Conservation (phyloP, 2,329 filamentous ascomycete genomes). For the Ophiocordyceps camponoti-saundersi region DNA sequence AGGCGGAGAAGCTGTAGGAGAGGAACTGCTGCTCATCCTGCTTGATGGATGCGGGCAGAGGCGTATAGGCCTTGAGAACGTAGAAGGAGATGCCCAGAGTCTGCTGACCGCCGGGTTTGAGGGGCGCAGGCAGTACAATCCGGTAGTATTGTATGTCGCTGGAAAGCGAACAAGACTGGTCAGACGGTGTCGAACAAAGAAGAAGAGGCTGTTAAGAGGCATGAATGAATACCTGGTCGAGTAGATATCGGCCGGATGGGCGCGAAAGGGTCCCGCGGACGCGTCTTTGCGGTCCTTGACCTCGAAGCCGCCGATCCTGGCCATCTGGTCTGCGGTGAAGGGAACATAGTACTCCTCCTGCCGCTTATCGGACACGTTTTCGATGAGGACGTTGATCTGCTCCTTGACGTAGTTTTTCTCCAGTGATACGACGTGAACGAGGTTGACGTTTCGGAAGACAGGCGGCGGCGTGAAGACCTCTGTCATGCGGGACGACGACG, state of each 20-base stretch:
- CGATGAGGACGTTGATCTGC: slow-evolving; percentile 81
- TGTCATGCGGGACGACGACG: slow-evolving; percentile 42
- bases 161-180: background rate
- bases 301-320: slow-evolving; percentile 69
- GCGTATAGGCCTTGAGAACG: slow-evolving; percentile 58
- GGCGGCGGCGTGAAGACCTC: slow-evolving; percentile 67
- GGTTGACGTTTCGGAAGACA: slow-evolving; percentile 85
- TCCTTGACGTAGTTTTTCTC: slow-evolving; percentile 89
- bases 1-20: slow-evolving; percentile 70
- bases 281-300: slow-evolving; percentile 81
- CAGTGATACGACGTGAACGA: slow-evolving; percentile 77
- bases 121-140: slow-evolving; percentile 58
- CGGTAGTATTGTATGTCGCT: slow-evolving; percentile 71
- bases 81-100: slow-evolving; percentile 81
- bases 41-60: slow-evolving; percentile 66
- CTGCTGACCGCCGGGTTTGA: slow-evolving; percentile 60
- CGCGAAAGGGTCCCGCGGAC: slow-evolving; percentile 47
- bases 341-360: slow-evolving; percentile 87
- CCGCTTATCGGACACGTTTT: slow-evolving; percentile 64
- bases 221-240: slow-evolving; percentile 31
- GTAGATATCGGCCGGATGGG: slow-evolving; percentile 50
- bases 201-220: background rate
- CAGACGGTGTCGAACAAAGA: background rate
- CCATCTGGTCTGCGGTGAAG: slow-evolving; percentile 61
- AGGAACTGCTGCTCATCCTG: slow-evolving; percentile 82